Conservation (phyloP, 2,329 filamentous ascomycete genomes). For the Microascus cirrosus region DNA sequence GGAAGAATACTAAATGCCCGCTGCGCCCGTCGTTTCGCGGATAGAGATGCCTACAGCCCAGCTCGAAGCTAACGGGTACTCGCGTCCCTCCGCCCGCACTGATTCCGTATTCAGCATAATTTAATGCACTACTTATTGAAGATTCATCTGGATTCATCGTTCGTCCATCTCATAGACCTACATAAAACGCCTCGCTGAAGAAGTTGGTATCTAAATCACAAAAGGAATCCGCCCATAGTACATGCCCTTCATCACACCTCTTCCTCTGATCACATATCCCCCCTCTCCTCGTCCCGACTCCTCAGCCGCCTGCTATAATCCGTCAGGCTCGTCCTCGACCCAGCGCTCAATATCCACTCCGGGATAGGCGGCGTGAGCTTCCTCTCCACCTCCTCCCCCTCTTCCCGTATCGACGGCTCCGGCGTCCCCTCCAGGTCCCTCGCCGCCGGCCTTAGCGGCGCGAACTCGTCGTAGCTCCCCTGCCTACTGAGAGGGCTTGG, state of each 20-base stretch:
- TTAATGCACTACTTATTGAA: too few species aligned
- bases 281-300: neutral
- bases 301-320: conserved; percentile 43
- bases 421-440: neutral
- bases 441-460: conserved; percentile 9
- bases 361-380: conserved; percentile 50
- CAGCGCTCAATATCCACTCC: conserved; percentile 46
- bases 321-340: conserved; percentile 36
- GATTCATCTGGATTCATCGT: too few species aligned
- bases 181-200: neutral
- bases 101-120: too few species aligned
- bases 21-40: too few species aligned
- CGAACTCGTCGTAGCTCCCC: conserved; percentile 37
- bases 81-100: too few species aligned
- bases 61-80: too few species aligned
- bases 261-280: neutral
- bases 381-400: conserved; percentile 22
- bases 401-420: conserved; percentile 7
- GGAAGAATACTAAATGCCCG: too few species aligned
- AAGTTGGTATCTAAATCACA: too few species aligned
- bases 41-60: too few species aligned
- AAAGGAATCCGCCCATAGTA: too few species aligned
- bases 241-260: neutral
- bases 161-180: neutral
- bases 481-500: conserved; percentile 36